phyloP scores from a whole-genome alignment of 2,329 filamentous ascomycete genomes.

The Aspergillus intermedius region DNA sequence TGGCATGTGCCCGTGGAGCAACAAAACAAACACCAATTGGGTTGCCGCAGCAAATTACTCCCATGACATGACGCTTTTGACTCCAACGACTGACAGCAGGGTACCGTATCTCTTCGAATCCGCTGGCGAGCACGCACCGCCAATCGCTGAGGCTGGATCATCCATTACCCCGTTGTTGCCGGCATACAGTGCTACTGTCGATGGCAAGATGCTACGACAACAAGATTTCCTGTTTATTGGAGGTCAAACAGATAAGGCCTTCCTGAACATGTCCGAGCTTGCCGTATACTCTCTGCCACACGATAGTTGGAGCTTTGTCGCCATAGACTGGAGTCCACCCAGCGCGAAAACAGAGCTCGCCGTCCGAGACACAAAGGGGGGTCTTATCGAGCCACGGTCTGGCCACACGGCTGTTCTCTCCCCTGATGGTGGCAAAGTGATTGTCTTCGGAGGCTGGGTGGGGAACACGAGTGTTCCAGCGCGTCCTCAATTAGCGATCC shows the following conservation, averaged over 20 bases:
- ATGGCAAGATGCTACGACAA: constrained; percentile 60
- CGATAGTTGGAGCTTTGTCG: constrained; percentile 76
- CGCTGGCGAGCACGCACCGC: constrained; percentile 53
- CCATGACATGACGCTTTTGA: constrained; percentile 65
- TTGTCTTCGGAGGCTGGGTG: constrained; percentile 88
- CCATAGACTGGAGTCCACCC: constrained; percentile 46
- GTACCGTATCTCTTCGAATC: constrained; percentile 40
- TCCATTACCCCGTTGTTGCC: constrained; percentile 68
- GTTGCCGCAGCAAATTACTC: constrained; percentile 68
- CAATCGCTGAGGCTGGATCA: constrained; percentile 80
- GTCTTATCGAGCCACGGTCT: constrained; percentile 67
- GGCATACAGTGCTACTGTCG: constrained; percentile 61
- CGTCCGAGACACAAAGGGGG: constrained; percentile 36
- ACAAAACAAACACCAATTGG: constrained; percentile 50
- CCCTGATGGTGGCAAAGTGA: constrained; percentile 67
- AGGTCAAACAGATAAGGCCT: constrained; percentile 74
- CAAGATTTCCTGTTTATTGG: constrained; percentile 75
- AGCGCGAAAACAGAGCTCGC: constrained; percentile 51
- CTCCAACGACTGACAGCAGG: constrained; percentile 10
- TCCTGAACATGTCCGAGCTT: constrained; percentile 89
- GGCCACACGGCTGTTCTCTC: constrained; percentile 81
- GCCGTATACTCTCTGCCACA: constrained; percentile 83
- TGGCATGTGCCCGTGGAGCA: constrained; percentile 69
- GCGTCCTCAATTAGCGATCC: constrained; percentile 69
- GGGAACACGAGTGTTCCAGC: constrained; percentile 71